Conservation (phyloP, 257 asterid species). For the Lavandula angustifolia region DNA sequence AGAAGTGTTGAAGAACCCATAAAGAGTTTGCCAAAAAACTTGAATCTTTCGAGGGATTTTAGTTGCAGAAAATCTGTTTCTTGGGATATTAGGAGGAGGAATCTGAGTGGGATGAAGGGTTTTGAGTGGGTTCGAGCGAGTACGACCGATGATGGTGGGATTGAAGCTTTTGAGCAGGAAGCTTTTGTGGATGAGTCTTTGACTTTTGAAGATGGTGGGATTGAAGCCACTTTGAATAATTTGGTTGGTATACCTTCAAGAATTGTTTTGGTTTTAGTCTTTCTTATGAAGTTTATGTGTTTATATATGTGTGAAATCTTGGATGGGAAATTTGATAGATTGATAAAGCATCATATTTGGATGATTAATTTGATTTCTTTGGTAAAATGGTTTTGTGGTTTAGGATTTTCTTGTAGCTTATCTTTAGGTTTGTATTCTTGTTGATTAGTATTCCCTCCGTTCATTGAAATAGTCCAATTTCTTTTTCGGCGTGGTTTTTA, state of each 20-base stretch:
- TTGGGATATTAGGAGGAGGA: constrained; percentile 14
- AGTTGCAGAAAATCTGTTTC: constrained; percentile 32
- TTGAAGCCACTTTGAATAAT: constrained; percentile 57
- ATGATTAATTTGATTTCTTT: background rate
- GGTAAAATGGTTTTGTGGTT: background rate
- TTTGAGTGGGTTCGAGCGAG: constrained; percentile 23
- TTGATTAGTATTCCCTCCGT: too few relatives aligned
- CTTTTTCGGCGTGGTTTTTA: too few relatives aligned
- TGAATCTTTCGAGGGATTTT: constrained; percentile 29
- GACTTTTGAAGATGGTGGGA: constrained; percentile 32
- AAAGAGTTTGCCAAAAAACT: constrained; percentile 28
- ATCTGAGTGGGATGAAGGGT: constrained; percentile 36
- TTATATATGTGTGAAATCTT: background rate
- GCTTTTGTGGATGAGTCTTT: constrained; percentile 42
- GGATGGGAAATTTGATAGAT: background rate
- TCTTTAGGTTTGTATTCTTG: background rate
- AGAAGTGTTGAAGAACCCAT: constrained; percentile 27
- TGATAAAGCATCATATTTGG: background rate
- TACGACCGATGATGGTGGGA: constrained; percentile 35
- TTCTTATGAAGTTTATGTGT: background rate
- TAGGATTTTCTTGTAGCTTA: background rate
- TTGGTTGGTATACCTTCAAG: constrained; percentile 49
- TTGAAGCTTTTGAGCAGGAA: constrained; percentile 53
- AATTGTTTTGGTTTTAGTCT: constrained; percentile 1
- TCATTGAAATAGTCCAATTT: too few relatives aligned